These are phyloP conservation scores for Fusarium paranaense DNA, from an alignment of 2,329 filamentous ascomycete species.

Conservation along the genomic window DNA sequence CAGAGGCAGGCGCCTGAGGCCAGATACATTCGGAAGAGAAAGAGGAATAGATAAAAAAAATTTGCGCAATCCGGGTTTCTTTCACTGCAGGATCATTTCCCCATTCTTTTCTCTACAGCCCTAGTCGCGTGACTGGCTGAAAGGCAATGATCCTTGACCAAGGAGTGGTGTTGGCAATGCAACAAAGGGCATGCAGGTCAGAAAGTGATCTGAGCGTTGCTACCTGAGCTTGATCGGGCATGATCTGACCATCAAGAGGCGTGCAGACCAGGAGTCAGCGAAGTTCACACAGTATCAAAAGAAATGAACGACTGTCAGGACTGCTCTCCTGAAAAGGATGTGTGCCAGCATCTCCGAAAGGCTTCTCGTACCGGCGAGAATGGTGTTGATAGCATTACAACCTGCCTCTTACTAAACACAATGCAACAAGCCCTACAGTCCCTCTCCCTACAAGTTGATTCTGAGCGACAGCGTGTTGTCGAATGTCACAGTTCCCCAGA, in stretches of 20 bases:
- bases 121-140: not conserved
- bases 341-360: not conserved
- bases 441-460: slow-evolving; percentile 21
- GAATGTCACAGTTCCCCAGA: slow-evolving; percentile 31
- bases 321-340: not conserved
- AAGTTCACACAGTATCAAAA: too few species aligned
- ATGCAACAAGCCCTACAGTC: not conserved
- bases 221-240: not conserved
- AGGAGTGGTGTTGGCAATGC: not conserved
- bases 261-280: not conserved
- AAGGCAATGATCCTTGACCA: not conserved
- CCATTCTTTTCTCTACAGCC: not conserved
- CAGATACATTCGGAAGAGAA: not conserved
- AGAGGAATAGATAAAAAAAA: not conserved
- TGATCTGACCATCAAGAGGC: not conserved
- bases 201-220: not conserved
- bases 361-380: not conserved
- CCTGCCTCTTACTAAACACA: too few species aligned
- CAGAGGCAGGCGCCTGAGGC: not conserved
- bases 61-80: not conserved
- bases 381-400: not conserved
- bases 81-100: not conserved
- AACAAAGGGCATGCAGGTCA: not conserved
- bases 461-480: slow-evolving; percentile 25
- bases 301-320: too few species aligned